Base-by-base conservation (phyloP, 805 yeast species). In the Sugiyamaella marilandica region DNA sequence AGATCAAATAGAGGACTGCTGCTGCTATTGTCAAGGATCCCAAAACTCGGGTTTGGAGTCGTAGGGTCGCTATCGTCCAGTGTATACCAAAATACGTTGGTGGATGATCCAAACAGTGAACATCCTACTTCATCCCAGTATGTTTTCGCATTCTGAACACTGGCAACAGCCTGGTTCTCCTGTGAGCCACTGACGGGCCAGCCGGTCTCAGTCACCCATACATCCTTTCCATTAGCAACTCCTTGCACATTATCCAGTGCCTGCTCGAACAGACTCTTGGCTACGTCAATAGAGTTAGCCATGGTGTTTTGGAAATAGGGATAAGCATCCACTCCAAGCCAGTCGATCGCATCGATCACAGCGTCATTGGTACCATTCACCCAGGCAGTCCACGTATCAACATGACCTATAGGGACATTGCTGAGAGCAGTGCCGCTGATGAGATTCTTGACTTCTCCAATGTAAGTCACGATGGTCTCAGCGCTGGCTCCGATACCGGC, bases 121-220 rank as follows among this genome's bases (percentile, higher is more conserved):
- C 96, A 87, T 60, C 87, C 74, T 60, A 87, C 91, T 59, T 85
- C 80, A 66, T 81, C 78, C 91, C 90, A 87, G 79, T 76, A 87
- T 58, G 72, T 69, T 65, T 76, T 70, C 55, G 95, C 95, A 62
- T 87, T 87, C 35, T 64, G 73, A 55, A 79, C 75, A 62, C 81
- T 47, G 68, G 95, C 94, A 31, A 71, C 67, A 51, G 94, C 73
- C 59, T 65, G 50, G 67, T 82, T 87, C 60, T 70, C 85, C 62
- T 73, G 68, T 49, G 88, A 76, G 72, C 96, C 96, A 9, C 79
- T 80, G 36, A 92, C 77, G 68, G 95, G 94, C 94, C 95, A 87
- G 61, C 96, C 96, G 58, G 96, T 87, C 74, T 87, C 96, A 73
- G 95, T 95, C 66, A 87, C 90, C 86, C 88, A 87, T 76, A 87